Percentiles rank a stretch among this genome's conserved stretches.
These are phyloP conservation scores for Podila horticola DNA, from an alignment of 192 early-diverging fungal species.

Conservation along the genomic window DNA sequence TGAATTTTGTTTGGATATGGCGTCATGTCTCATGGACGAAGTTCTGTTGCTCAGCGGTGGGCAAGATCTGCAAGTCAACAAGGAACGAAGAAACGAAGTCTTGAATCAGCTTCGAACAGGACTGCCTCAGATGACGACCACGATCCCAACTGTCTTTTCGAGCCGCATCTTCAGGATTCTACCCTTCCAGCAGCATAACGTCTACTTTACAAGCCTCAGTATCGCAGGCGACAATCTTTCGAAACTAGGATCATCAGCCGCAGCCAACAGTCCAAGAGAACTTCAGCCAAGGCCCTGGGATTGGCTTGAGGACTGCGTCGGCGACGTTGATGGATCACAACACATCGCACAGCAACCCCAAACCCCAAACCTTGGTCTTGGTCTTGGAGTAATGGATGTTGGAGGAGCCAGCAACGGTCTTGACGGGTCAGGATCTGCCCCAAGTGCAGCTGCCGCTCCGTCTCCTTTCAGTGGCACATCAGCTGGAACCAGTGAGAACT, in stretches of 20 bases:
- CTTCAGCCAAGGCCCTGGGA: slow-evolving; percentile 62
- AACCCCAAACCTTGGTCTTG: slow-evolving; percentile 21
- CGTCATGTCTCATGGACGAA: slow-evolving; percentile 63
- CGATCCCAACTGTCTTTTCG: slow-evolving; percentile 59
- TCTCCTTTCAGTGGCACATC: neutral
- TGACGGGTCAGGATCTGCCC: neutral
- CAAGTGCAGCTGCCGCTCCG: neutral
- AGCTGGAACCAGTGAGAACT: slow-evolving; percentile 12
- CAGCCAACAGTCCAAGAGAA: slow-evolving; percentile 30
- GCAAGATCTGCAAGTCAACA: slow-evolving; percentile 11
- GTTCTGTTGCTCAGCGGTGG: slow-evolving; percentile 17
- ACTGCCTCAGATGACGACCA: slow-evolving; percentile 24
- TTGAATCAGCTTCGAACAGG: slow-evolving; percentile 52
- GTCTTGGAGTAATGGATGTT: slow-evolving; percentile 23
- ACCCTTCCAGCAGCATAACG: slow-evolving; percentile 64
- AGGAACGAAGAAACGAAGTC: slow-evolving; percentile 54
- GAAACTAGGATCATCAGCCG: slow-evolving; percentile 8
- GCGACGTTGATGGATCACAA: slow-evolving; percentile 45
- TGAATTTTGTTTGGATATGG: slow-evolving; percentile 65
- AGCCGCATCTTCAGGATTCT: slow-evolving; percentile 60
- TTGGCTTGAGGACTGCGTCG: slow-evolving; percentile 64
- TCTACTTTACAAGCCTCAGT: slow-evolving; percentile 59
- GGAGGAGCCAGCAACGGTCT: neutral
- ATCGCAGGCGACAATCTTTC: slow-evolving; percentile 28
- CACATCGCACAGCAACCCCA: slow-evolving; percentile 1